Evolutionary conservation across 202 grass and related monocot genomes (phyloP).

Genomic region (Eragrostis tef): DNA sequence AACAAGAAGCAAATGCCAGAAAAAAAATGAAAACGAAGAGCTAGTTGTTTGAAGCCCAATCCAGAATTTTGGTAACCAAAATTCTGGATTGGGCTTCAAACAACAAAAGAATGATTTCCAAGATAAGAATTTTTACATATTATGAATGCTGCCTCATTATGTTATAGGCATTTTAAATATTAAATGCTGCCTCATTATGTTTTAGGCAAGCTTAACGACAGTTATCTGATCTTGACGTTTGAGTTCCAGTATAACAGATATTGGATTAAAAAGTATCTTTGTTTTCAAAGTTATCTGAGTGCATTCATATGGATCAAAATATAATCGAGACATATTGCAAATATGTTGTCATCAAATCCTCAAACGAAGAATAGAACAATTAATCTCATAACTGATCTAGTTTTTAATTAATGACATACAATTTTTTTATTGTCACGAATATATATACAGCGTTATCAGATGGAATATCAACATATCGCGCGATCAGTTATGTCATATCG

Average conservation of each 20-base stretch:
- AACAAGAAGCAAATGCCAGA: not conserved
- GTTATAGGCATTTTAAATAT: not conserved
- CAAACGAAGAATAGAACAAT: not conserved
- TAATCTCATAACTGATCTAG: not conserved
- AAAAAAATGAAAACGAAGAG: not conserved
- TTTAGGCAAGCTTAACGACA: not conserved
- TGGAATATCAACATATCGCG: not conserved
- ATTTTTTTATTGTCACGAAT: not conserved
- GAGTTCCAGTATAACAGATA: too few relatives aligned
- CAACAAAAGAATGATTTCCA: not conserved
- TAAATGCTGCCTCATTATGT: not conserved
- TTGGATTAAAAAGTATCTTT: not conserved
- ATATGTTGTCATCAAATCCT: not conserved
- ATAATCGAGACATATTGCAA: not conserved
- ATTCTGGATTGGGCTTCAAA: not conserved
- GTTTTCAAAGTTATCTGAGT: not conserved
- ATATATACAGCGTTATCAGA: not conserved
- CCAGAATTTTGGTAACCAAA: not conserved
- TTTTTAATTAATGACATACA: not conserved
- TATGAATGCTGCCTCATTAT: not conserved
- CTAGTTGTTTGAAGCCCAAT: not conserved
- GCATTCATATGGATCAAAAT: not conserved
- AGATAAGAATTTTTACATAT: conserved; percentile 2
- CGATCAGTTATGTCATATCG: not conserved
- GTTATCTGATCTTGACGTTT: not conserved